Conservation (phyloP, 1,284 basidiomycete genomes). For the Irpex lacteus region DNA sequence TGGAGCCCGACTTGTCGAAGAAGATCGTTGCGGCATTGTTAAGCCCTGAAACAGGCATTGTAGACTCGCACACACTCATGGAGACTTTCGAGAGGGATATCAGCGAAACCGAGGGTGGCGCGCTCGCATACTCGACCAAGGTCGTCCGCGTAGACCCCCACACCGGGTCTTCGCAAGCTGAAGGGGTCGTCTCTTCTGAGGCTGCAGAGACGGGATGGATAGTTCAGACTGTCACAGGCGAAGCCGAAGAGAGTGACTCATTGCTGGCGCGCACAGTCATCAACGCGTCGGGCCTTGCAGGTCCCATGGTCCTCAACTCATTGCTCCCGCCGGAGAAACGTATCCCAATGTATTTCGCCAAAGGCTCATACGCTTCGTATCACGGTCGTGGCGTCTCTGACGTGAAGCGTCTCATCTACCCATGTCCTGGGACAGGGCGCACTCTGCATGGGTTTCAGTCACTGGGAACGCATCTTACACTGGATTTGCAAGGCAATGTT, state of each 20-base stretch:
- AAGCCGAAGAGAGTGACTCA: constrained; percentile 54
- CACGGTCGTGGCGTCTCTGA: constrained; percentile 67
- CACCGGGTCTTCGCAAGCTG: constrained; percentile 21
- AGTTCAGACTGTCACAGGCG: constrained; percentile 60
- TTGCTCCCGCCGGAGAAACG: constrained; percentile 54
- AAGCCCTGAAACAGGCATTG: constrained; percentile 88
- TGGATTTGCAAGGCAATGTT: constrained; percentile 86
- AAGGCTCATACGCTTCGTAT: constrained; percentile 88
- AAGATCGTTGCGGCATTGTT: constrained; percentile 75
- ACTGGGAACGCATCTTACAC: constrained; percentile 87
- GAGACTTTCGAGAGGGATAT: constrained; percentile 80
- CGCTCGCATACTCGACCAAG: constrained; percentile 78
- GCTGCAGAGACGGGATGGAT: constrained; percentile 56
- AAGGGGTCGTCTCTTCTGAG: constrained; percentile 25
- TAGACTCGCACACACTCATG: constrained; percentile 86
- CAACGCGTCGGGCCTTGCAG: constrained; percentile 86
- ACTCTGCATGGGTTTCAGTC: constrained; percentile 67
- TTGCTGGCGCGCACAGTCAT: constrained; percentile 85
- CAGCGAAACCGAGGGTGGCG: constrained; percentile 64
- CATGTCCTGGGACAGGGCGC: constrained; percentile 68
- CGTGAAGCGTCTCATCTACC: constrained; percentile 84
- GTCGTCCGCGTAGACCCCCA: constrained; percentile 86
- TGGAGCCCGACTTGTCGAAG: constrained; percentile 81
- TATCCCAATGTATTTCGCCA: constrained; percentile 72
- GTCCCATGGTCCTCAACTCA: constrained; percentile 69